These are phyloP conservation scores for Wickerhamiella parazyma DNA, from an alignment of 805 yeast species.

Conservation along the genomic window DNA sequence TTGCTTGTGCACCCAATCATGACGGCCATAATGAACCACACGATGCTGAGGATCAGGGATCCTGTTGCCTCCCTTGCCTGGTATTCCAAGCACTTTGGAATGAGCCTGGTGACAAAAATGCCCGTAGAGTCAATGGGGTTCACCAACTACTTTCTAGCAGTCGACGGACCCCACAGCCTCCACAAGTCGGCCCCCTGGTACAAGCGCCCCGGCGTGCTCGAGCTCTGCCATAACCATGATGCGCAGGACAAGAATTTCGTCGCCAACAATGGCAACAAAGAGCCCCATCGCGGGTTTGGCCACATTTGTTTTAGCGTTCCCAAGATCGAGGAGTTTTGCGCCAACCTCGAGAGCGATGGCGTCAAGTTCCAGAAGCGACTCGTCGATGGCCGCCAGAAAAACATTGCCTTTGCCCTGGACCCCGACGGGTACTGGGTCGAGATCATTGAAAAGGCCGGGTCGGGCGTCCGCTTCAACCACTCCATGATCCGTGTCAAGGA, in stretches of 20 bases:
- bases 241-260: constrained; percentile 39
- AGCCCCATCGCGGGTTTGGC: constrained; percentile 83
- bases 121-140: constrained; percentile 44
- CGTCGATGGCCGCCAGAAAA: constrained; percentile 79
- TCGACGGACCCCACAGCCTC: constrained; percentile 33
- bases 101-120: constrained; percentile 43
- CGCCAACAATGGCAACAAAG: constrained; percentile 70
- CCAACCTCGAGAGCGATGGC: constrained; percentile 41
- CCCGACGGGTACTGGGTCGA: constrained; percentile 98
- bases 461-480: constrained; percentile 49
- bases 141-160: constrained; percentile 56
- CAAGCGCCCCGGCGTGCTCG: constrained; percentile 54
- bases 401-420: constrained; percentile 89
- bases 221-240: constrained; percentile 71
- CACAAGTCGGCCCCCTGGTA: constrained; percentile 28
- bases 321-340: constrained; percentile 52
- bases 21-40: constrained; percentile 21
- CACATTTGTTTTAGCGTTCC: constrained; percentile 84
- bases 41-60: constrained; percentile 64
- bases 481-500: constrained; percentile 89
- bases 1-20: neutral
- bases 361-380: constrained; percentile 73
- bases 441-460: constrained; percentile 44
- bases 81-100: constrained; percentile 62
- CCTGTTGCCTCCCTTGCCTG: constrained; percentile 60